Base-by-base conservation (phyloP, 2,329 filamentous ascomycete species). In the Chaetomium sp. region DNA sequence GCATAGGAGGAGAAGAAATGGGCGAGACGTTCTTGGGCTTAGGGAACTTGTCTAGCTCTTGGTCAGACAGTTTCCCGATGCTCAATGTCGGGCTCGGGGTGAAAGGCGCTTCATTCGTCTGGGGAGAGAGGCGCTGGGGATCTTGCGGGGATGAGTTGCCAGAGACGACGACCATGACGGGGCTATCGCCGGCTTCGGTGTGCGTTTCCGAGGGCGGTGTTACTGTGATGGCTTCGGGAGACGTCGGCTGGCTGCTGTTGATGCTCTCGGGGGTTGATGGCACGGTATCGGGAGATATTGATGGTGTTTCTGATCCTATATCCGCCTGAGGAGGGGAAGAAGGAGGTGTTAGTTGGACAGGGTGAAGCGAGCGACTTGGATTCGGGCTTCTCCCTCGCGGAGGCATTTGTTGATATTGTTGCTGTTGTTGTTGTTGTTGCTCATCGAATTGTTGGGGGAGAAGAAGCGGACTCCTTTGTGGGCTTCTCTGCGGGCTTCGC, bases 61-160 rank as follows among this genome's bases (percentile, higher is more conserved):
- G 50, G 32, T 61, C 54, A 2, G 60, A 51, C 19, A 67, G 56
- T 55, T 67, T 67, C 14, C 71, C 69, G 52, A 76, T 70, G 38
- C 68, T 68, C 41, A 79, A 65, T 14, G 72, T 71, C 50, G 65
- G 68, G 2, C 71, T 74, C 32, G 77, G 72, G 64, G 73, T 71
- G 66, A 80, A 80, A 27, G 19, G 19, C 34, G 78, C 76, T 55
- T 76, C 71, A 57, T 81, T 77, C 4, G 77, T 74, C 62, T 80
- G 73, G 58, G 70, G 68, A 47, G 79, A 76, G 58, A 81, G 70
- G 58, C 74, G 69, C 52, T 75, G 70, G 3, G 77, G 67, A 55
- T 71, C 71, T 41, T 73, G 67, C 10, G 69, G 70, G 11, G 35
- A 35, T 38, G 36, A 38, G 11, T 12, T 12, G 7, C 8, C 43